A percentile compares a stretch with the other conserved stretches of the same genome.
Evolutionary conservation across 225 moss, liverwort and hornwort species (phyloP).

Genomic region (Physcomitrellopsis africana): DNA sequence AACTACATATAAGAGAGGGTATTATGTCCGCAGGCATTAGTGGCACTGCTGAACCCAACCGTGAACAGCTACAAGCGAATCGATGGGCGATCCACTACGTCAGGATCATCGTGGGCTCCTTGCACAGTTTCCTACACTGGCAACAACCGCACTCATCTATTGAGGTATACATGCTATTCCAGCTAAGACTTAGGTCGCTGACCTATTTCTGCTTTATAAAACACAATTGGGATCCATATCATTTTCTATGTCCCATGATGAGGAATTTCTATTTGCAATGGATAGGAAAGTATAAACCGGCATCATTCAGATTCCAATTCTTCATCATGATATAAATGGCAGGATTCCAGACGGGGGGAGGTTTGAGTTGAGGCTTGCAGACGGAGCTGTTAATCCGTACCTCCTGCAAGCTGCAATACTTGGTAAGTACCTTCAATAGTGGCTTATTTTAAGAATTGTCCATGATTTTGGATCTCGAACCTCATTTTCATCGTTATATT

Average conservation of each 20-base stretch:
- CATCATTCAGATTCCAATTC: not conserved
- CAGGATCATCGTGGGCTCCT: constrained; percentile 96
- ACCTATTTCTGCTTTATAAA: not conserved
- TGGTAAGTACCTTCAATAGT: constrained; percentile 47
- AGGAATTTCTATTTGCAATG: constrained; percentile 4
- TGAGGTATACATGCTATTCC: constrained; percentile 53
- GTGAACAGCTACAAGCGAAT: constrained; percentile 97
- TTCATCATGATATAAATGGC: constrained; percentile 24
- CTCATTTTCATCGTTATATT: not conserved
- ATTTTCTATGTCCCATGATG: not conserved
- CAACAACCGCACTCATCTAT: constrained; percentile 91
- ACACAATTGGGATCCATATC: not conserved
- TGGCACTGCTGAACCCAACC: constrained; percentile 79
- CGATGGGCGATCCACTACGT: constrained; percentile 69
- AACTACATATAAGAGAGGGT: not conserved
- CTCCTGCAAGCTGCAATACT: constrained; percentile 89
- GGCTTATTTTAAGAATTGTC: not conserved
- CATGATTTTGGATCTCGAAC: constrained; percentile 12
- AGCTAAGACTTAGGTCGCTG: constrained; percentile 5
- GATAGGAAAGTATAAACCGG: not conserved
- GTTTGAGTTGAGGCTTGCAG: constrained; percentile 84
- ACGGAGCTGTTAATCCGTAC: constrained; percentile 94
- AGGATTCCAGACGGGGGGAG: constrained; percentile 87
- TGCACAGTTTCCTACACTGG: constrained; percentile 80
- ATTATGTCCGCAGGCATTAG: constrained; percentile 54